Base-by-base conservation (phyloP, 805 yeast genomes). In the Phaffomyces antillensis region DNA sequence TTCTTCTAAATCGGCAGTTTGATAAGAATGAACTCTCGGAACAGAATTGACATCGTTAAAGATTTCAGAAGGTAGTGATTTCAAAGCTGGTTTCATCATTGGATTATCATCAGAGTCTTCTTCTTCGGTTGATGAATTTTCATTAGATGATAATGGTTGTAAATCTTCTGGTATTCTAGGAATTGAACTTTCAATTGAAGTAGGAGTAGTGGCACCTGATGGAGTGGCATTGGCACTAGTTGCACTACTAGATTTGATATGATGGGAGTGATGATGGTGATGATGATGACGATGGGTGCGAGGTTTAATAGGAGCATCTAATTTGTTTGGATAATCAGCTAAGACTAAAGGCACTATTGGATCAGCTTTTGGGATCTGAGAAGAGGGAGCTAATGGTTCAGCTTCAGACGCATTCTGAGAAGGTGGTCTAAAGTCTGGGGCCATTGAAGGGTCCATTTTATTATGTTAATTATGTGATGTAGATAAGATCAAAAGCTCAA, bases 1-100 rank as follows among this genome's bases (percentile, higher is more conserved):
- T 64, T 93, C 99, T 63, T 93, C 99, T 47, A 93, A 72, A 59
- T 90, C 96, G 0, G 97, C 98, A 42, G 87, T 83, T 57, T 86
- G 95, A 44, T 62, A 60, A 36, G 65, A 62, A 38, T 66, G 66
- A n/a, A 68, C 64, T 16, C 66, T 62, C 7, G 65, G 55, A 15
- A 49, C 24, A 3, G 51, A 46, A 15, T 60, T 53, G 4, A 55
- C 56, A 7, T 49, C 54, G 16, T 48, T 46, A 13, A 16, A 17
- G 11, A 17, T 26, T 52, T 56, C 12, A 35, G 25, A 28, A 28
- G 30, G 15, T 11, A 8, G 13, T 28, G 30, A 28, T 12, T 28
- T 28, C 13, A 28, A 10, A 11, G 30, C 12, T 11, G 30, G 30
- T 28, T 28, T 28, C 10, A 28, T 28, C 30, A 13, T 28, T 28